Percentiles rank a stretch among this genome's conserved stretches.
phyloP scores from a whole-genome alignment of 1,139 yeast species.

The Pichia sp. region DNA sequence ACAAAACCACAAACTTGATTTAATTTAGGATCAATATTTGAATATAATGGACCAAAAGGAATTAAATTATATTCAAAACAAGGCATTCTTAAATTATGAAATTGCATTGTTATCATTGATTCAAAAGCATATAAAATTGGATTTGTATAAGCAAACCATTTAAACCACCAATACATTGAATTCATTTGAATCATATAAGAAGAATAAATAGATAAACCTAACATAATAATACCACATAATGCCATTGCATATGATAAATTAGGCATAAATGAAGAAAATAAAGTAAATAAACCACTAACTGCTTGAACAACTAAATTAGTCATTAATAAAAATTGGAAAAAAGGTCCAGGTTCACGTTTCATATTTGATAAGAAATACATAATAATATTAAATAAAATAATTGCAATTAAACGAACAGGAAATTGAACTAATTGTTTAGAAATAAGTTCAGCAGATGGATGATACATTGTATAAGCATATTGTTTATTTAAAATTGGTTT shows the following conservation, averaged over 20 bases:
- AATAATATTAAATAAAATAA: constrained; percentile 33
- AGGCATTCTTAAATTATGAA: constrained; percentile 47
- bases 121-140: constrained; percentile 55
- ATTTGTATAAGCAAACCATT: constrained; percentile 53
- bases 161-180: constrained; percentile 58
- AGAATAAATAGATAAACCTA: constrained; percentile 44
- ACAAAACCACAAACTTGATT: constrained; percentile 46
- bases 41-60: constrained; percentile 47
- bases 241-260: constrained; percentile 46
- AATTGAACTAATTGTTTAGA: constrained; percentile 37
- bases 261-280: constrained; percentile 44
- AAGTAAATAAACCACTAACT: constrained; percentile 41
- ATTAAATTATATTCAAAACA: constrained; percentile 39
- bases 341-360: constrained; percentile 38
- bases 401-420: constrained; percentile 34
- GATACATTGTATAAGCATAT: constrained; percentile 38
- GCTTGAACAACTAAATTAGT: constrained; percentile 37
- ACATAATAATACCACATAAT: constrained; percentile 42
- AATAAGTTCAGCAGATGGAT: constrained; percentile 42
- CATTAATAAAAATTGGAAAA: constrained; percentile 38
- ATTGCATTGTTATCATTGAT: constrained; percentile 47
- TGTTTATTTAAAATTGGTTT: constrained; percentile 42
- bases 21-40: constrained; percentile 29
- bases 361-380: constrained; percentile 39
- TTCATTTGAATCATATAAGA: constrained; percentile 54